phyloP scores from a whole-genome alignment of 2,329 filamentous ascomycete species.

The Huntiella abstrusa region DNA sequence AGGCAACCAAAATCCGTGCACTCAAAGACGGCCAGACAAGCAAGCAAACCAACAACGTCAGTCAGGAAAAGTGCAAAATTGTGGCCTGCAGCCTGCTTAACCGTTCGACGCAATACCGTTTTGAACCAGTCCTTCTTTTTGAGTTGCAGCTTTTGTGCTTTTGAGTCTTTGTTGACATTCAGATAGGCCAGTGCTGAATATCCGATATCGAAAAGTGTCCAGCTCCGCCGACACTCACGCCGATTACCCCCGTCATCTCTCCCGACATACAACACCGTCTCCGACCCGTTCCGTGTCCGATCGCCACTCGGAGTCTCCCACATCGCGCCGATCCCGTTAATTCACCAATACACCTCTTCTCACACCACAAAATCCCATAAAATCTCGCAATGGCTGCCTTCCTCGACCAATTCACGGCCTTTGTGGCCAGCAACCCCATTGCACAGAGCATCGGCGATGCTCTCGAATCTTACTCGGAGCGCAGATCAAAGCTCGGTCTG shows the following conservation, averaged over 20 bases:
- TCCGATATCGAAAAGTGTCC: too few relatives aligned
- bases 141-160: neutral
- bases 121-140: neutral
- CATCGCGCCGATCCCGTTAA: neutral
- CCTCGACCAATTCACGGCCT: constrained; percentile 34
- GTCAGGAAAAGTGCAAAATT: neutral
- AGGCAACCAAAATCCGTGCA: neutral
- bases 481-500: constrained; percentile 72
- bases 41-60: neutral
- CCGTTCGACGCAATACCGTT: too few relatives aligned
- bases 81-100: neutral
- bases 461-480: constrained; percentile 64
- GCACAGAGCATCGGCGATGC: constrained; percentile 52
- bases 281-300: neutral
- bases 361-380: neutral
- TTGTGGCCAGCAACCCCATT: constrained; percentile 58
- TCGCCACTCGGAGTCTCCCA: neutral
- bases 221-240: too few relatives aligned
- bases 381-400: constrained; percentile 30
- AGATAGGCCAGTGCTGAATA: too few relatives aligned
- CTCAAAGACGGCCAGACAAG: neutral
- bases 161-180: neutral
- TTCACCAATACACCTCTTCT: neutral
- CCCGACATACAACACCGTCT: neutral
- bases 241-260: neutral